These are phyloP conservation scores for Salvia rosmarinus DNA, from an alignment of 257 asterid genomes.

Conservation along the genomic window DNA sequence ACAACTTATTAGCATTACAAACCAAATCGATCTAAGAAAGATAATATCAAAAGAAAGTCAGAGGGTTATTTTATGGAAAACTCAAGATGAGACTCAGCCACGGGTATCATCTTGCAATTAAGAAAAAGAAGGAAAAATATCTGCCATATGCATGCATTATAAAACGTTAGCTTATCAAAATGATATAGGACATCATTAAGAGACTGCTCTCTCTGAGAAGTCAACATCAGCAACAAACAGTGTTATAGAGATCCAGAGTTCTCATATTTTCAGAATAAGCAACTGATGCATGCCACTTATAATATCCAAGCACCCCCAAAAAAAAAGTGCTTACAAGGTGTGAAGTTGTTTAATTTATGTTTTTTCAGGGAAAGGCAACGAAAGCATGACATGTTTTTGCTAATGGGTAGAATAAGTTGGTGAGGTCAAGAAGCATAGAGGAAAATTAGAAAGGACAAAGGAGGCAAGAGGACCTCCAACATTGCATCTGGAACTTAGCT, in stretches of 20 bases:
- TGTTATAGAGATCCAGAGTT: background rate
- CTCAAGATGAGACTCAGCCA: background rate
- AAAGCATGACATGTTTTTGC: background rate
- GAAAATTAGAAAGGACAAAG: background rate
- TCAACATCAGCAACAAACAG: background rate
- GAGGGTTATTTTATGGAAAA: background rate
- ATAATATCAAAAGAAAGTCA: background rate
- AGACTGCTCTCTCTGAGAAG: background rate
- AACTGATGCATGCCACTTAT: background rate
- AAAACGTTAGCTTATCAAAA: background rate
- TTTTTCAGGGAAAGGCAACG: background rate
- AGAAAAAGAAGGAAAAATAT: background rate
- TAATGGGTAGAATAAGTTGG: background rate
- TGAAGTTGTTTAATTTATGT: background rate
- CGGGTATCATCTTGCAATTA: background rate
- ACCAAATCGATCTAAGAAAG: background rate
- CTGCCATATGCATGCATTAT: background rate
- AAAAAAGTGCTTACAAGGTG: background rate
- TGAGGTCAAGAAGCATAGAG: background rate
- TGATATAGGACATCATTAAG: slow-evolving; percentile 5
- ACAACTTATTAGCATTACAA: slow-evolving; percentile 22
- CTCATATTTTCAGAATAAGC: background rate
- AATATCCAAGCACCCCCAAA: background rate
- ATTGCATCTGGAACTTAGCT: background rate
- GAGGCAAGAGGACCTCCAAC: background rate